Percentiles rank a stretch among this genome's conserved stretches.
These are phyloP conservation scores for Chytridiales sp. DNA, from an alignment of 371 early-diverging fungal genomes.

Conservation along the genomic window DNA sequence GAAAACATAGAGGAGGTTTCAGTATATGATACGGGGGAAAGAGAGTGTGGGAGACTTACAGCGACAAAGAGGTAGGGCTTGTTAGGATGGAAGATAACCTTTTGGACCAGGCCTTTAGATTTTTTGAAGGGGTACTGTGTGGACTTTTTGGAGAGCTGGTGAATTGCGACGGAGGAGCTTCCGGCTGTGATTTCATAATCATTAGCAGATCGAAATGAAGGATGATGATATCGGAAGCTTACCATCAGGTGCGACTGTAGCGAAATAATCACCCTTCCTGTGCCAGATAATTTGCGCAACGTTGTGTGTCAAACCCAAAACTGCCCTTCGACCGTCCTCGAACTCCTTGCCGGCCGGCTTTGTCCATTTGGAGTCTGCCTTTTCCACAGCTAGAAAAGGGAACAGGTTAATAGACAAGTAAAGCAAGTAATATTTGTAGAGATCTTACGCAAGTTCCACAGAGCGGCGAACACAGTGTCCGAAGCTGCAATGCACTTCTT, in stretches of 20 bases:
- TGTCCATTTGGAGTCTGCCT: conserved; percentile 48
- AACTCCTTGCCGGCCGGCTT: conserved; percentile 57
- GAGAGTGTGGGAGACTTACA: conserved; percentile 55
- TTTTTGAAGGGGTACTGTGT: conserved; percentile 83
- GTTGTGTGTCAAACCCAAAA: conserved; percentile 36
- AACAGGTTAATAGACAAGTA: not conserved
- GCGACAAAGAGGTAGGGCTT: conserved; percentile 92
- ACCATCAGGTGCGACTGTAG: conserved; percentile 74
- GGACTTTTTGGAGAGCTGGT: conserved; percentile 84
- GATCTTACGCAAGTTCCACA: conserved; percentile 20
- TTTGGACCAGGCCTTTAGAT: conserved; percentile 82
- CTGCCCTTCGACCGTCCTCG: conserved; percentile 45
- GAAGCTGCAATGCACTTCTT: conserved; percentile 18
- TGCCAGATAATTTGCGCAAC: conserved; percentile 91
- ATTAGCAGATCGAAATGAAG: conserved; percentile 20
- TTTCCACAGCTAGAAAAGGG: not conserved
- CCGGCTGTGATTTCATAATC: conserved; percentile 44
- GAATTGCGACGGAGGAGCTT: conserved; percentile 75
- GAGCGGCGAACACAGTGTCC: conserved; percentile 21
- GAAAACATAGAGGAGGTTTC: conserved; percentile 2
- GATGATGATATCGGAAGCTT: conserved; percentile 1
- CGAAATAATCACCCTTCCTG: conserved; percentile 94
- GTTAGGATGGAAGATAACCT: conserved; percentile 89
- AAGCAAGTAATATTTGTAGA: not conserved
- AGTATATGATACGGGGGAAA: conserved; percentile 44